Evolutionary conservation across 2,329 filamentous ascomycete species (phyloP).

Genomic region (Arthroderma sp.): DNA sequence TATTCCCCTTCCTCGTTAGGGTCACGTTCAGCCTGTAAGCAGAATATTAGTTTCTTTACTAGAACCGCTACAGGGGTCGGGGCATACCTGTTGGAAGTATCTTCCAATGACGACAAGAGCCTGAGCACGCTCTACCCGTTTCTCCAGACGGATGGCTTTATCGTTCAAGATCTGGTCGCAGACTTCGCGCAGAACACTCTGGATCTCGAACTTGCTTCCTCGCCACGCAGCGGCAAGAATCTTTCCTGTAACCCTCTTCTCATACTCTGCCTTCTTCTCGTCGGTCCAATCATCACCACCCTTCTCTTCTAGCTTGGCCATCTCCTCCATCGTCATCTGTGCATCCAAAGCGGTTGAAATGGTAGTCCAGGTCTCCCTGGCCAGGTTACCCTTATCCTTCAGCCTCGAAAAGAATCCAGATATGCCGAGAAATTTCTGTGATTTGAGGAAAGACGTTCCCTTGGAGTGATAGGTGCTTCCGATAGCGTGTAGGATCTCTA

Average conservation of each 20-base stretch:
- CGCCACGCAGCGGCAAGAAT: constrained; percentile 94
- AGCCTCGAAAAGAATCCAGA: constrained; percentile 87
- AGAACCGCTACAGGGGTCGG: background rate
- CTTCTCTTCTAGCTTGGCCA: constrained; percentile 89
- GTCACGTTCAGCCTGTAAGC: constrained; percentile 62
- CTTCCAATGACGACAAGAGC: constrained; percentile 80
- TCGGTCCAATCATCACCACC: constrained; percentile 98
- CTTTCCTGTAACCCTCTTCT: constrained; percentile 91
- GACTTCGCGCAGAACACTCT: constrained; percentile 86
- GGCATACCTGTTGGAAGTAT: constrained; percentile 68
- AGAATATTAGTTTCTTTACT: constrained; percentile 11
- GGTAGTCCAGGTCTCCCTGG: constrained; percentile 98
- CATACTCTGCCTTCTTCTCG: constrained; percentile 90
- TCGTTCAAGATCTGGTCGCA: constrained; percentile 78
- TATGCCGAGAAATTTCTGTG: constrained; percentile 93
- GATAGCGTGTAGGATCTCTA: constrained; percentile 93
- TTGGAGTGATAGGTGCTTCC: constrained; percentile 84
- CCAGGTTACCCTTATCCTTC: constrained; percentile 90
- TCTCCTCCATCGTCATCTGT: constrained; percentile 97
- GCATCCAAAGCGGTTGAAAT: constrained; percentile 93
- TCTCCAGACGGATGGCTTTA: constrained; percentile 65
- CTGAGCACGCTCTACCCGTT: constrained; percentile 82
- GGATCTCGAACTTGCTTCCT: constrained; percentile 95
- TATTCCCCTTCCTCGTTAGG: constrained; percentile 97
- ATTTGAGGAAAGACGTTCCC: constrained; percentile 75